Evolutionary conservation across 352 stramenopile species (phyloP).

Genomic region (Globisporangium perplexum): DNA sequence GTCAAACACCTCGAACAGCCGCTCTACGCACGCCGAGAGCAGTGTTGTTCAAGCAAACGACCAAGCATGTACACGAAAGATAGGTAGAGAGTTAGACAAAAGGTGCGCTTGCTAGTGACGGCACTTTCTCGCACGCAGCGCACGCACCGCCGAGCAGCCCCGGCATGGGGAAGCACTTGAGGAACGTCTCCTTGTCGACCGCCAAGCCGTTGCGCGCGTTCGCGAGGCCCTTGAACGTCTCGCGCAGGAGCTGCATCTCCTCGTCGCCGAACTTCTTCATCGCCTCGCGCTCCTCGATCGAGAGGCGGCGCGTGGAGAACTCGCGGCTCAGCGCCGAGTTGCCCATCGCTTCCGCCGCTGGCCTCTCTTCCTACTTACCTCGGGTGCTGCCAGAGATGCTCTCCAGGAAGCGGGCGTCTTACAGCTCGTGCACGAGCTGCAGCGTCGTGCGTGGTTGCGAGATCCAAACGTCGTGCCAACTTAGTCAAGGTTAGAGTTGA

Average conservation of each 20-base stretch:
- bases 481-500: no score
- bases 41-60: not conserved
- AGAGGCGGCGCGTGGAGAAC: slow-evolving; percentile 41
- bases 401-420: no score
- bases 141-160: slow-evolving; percentile 76
- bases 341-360: slow-evolving; percentile 55
- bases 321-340: slow-evolving; percentile 57
- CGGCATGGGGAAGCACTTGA: slow-evolving; percentile 91
- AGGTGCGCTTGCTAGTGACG: no score
- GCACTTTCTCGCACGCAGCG: not conserved
- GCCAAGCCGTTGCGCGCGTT: slow-evolving; percentile 50
- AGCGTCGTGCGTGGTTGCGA: no score
- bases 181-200: slow-evolving; percentile 92
- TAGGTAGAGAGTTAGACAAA: not conserved
- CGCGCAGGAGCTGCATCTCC: slow-evolving; percentile 69
- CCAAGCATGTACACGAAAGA: no score
- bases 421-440: no score
- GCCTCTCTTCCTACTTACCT: no score
- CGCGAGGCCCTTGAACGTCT: slow-evolving; percentile 76
- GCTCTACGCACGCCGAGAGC: slow-evolving; percentile 31
- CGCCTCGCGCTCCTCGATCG: slow-evolving; percentile 50
- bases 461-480: no score
- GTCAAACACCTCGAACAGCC: slow-evolving; percentile 91
- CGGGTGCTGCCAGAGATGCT: no score
- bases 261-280: slow-evolving; percentile 76